A percentile compares a stretch with the other conserved stretches of the same genome.
These are phyloP conservation scores for Mycena alexandri DNA, from an alignment of 768 basidiomycete species.

Conservation along the genomic window DNA sequence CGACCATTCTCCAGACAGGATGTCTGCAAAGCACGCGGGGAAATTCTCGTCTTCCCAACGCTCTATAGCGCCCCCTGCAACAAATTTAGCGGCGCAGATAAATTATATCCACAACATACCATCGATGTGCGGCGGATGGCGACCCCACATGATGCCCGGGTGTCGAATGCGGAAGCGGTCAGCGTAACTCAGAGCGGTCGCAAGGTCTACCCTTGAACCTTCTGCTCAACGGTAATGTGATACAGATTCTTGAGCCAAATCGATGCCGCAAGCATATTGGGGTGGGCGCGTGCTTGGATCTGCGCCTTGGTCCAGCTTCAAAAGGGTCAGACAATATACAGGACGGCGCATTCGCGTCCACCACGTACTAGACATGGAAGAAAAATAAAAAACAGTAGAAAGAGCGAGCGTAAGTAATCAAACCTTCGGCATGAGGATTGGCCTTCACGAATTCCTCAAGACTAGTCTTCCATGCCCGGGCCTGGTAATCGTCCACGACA, in stretches of 20 bases:
- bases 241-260: constrained; percentile 67
- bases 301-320: constrained; percentile 53
- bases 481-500: constrained; percentile 62
- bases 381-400: constrained; percentile 44
- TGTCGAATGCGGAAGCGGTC: constrained; percentile 73
- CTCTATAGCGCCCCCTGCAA: constrained; percentile 70
- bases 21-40: constrained; percentile 62
- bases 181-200: constrained; percentile 67
- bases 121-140: constrained; percentile 48
- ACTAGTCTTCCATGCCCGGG: constrained; percentile 61
- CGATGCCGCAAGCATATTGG: constrained; percentile 61
- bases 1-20: constrained; percentile 64
- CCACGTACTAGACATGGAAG: constrained; percentile 67
- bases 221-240: constrained; percentile 48
- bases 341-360: neutral
- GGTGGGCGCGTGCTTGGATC: constrained; percentile 67
- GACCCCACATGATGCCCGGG: constrained; percentile 63
- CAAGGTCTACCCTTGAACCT: constrained; percentile 63
- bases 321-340: neutral
- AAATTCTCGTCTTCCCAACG: constrained; percentile 68
- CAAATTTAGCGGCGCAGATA: constrained; percentile 34
- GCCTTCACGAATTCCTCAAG: constrained; percentile 61
- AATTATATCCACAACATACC: constrained; percentile 27
- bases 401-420: constrained; percentile 1
- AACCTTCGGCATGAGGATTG: constrained; percentile 63